phyloP scores from a whole-genome alignment of 2,329 filamentous ascomycete genomes.

The Coleophoma crateriformis region DNA sequence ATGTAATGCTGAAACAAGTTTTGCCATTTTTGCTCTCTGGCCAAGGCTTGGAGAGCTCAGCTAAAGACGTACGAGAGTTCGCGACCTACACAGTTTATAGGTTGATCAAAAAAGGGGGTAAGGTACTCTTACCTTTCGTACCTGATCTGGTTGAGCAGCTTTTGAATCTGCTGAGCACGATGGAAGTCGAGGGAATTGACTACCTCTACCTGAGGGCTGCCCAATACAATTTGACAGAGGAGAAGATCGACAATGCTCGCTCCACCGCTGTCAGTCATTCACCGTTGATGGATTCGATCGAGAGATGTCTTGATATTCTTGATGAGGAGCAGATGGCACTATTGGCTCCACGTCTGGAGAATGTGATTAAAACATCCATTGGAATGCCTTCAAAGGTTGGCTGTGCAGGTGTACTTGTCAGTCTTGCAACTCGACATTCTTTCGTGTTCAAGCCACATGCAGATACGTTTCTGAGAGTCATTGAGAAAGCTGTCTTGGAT shows the following conservation, averaged over 20 bases:
- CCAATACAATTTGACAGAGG: conserved; percentile 77
- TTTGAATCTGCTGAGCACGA: conserved; percentile 74
- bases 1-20: conserved; percentile 77
- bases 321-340: conserved; percentile 73
- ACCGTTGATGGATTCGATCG: conserved; percentile 88
- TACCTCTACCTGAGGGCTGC: conserved; percentile 87
- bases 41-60: conserved; percentile 82
- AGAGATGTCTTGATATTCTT: conserved; percentile 78
- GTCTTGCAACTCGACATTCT: conserved; percentile 74
- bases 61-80: conserved; percentile 81
- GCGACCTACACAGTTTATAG: conserved; percentile 79
- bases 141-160: conserved; percentile 76
- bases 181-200: conserved; percentile 86
- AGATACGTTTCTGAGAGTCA: conserved; percentile 67
- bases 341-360: conserved; percentile 67
- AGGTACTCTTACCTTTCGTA: conserved; percentile 72
- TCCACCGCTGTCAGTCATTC: conserved; percentile 77
- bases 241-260: conserved; percentile 84
- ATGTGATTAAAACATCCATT: conserved; percentile 77
- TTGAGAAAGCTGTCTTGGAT: conserved; percentile 80
- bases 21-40: conserved; percentile 87
- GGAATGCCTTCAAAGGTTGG: conserved; percentile 93
- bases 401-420: conserved; percentile 78
- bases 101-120: conserved; percentile 85
- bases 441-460: conserved; percentile 71